phyloP scores from a whole-genome alignment of 1,284 basidiomycete genomes.

The Malassezia slooffiae region DNA sequence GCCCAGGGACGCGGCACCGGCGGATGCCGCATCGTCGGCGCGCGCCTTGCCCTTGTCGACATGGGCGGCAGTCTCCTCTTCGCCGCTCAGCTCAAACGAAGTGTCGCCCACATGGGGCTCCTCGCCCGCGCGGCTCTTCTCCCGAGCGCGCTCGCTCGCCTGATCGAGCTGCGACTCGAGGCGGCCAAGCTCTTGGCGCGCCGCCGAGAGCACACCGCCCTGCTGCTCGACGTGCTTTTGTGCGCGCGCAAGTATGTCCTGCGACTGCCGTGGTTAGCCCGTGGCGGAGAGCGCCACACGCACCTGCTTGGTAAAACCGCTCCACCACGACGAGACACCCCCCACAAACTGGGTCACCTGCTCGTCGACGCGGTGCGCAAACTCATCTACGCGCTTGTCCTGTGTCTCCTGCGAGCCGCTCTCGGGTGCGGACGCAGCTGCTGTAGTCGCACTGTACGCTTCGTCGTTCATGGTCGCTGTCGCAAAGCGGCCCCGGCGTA shows the following conservation, averaged over 20 bases:
- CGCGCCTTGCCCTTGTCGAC: not conserved
- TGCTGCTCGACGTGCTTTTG: conserved; percentile 27
- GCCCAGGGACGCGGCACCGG: not conserved
- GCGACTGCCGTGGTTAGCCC: too few species aligned
- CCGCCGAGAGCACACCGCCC: conserved; percentile 31
- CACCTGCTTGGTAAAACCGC: conserved; percentile 32
- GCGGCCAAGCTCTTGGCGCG: conserved; percentile 23
- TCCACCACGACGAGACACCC: conserved; percentile 39
- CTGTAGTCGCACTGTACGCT: too few species aligned
- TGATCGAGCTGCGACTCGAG: conserved; percentile 32
- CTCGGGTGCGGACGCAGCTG: too few species aligned
- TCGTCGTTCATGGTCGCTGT: too few species aligned
- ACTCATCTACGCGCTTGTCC: conserved; percentile 2
- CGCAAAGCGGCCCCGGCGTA: too few species aligned
- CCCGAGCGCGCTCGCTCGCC: conserved; percentile 26
- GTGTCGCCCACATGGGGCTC: not conserved
- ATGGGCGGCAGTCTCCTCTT: too few species aligned
- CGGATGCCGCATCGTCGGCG: not conserved
- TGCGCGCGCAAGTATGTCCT: conserved; percentile 22
- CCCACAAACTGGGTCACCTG: conserved; percentile 35
- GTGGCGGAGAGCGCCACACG: not conserved
- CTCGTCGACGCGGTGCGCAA: conserved; percentile 20
- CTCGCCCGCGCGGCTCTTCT: conserved; percentile 13
- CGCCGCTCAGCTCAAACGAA: conserved; percentile 5
- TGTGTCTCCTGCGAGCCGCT: conserved; percentile 8